phyloP scores from a whole-genome alignment of 768 basidiomycete species.

The Termitomyces sp. region DNA sequence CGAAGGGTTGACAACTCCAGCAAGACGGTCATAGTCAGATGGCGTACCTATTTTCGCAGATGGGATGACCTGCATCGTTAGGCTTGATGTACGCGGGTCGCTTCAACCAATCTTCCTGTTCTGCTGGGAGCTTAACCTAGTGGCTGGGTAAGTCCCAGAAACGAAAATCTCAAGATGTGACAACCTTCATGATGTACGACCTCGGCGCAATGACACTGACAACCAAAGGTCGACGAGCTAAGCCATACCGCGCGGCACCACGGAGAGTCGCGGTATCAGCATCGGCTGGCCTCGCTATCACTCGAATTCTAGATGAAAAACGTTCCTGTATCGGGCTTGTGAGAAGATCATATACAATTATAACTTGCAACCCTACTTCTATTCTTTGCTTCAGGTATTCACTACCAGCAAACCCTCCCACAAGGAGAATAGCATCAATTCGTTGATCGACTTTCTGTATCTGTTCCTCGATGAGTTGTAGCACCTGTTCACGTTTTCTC shows the following conservation, averaged over 20 bases:
- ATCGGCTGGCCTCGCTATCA: constrained; percentile 82
- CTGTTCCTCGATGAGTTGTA: constrained; percentile 78
- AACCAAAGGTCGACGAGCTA: constrained; percentile 71
- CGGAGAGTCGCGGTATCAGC: constrained; percentile 86
- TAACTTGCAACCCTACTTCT: constrained; percentile 45
- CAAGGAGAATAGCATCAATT: constrained; percentile 82
- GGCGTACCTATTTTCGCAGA: constrained; percentile 81
- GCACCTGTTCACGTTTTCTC: constrained; percentile 44
- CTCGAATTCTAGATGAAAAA: constrained; percentile 61
- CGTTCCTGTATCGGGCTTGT: constrained; percentile 42
- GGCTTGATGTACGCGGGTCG: constrained; percentile 81
- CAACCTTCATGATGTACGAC: constrained; percentile 85
- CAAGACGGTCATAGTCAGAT: constrained; percentile 12
- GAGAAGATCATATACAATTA: constrained; percentile 10
- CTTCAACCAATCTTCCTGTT: constrained; percentile 77
- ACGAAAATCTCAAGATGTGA: background rate
- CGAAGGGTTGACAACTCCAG: constrained; percentile 14
- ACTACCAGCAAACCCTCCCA: constrained; percentile 87
- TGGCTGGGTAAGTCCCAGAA: background rate
- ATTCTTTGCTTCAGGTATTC: constrained; percentile 81
- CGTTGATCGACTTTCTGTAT: constrained; percentile 60
- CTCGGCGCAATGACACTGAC: constrained; percentile 80
- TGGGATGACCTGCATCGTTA: constrained; percentile 71
- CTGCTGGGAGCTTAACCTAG: constrained; percentile 86
- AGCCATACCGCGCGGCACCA: constrained; percentile 85